phyloP scores from a whole-genome alignment of 169 alveolate species.

The Blepharisma undulans region DNA sequence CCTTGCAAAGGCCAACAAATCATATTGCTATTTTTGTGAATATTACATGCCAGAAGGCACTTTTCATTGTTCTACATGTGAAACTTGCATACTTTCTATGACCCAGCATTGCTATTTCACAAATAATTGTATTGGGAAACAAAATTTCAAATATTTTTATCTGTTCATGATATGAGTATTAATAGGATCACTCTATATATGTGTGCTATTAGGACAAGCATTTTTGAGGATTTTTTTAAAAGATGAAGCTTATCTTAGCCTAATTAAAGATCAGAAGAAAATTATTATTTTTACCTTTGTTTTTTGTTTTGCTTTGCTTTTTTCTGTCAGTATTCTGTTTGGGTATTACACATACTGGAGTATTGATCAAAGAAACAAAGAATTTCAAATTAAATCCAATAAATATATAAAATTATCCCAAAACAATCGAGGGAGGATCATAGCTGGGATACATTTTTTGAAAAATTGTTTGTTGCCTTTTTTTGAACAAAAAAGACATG shows the following conservation, averaged over 20 bases:
- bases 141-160: conserved; percentile 72
- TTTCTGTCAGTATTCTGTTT: neutral
- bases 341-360: neutral
- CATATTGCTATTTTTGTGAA: conserved; percentile 2
- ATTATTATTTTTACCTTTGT: neutral
- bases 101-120: conserved; percentile 87
- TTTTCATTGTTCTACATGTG: conserved; percentile 57
- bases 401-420: neutral
- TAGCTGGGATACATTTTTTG: neutral
- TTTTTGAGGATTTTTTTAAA: neutral
- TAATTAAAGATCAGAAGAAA: neutral
- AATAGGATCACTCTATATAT: neutral
- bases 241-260: neutral
- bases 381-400: neutral
- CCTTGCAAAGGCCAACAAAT: neutral
- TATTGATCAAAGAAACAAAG: neutral
- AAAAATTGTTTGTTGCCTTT: neutral
- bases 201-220: neutral
- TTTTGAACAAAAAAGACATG: neutral
- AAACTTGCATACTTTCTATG: conserved; percentile 43
- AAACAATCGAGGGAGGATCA: neutral
- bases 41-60: conserved; percentile 52
- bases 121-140: conserved; percentile 88
- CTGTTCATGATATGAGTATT: conserved; percentile 43
- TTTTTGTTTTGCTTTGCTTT: neutral